phyloP scores from a whole-genome alignment of 2,329 filamentous ascomycete genomes.

The Aureobasidium zeae region DNA sequence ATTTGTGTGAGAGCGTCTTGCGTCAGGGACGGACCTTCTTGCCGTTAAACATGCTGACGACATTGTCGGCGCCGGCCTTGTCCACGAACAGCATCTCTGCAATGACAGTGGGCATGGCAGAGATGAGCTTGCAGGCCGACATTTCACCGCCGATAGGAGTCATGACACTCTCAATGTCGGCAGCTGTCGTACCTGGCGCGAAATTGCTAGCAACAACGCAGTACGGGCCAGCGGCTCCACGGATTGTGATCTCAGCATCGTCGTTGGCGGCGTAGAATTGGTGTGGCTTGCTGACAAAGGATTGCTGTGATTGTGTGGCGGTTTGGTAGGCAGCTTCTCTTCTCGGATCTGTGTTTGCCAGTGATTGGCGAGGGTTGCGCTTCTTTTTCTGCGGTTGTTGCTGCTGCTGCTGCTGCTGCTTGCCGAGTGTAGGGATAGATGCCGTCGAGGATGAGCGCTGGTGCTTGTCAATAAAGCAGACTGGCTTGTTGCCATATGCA shows the following conservation, averaged over 20 bases:
- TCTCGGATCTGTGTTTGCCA: neutral
- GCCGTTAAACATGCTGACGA: slow-evolving; percentile 68
- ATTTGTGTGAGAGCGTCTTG: neutral
- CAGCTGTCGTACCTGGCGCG: slow-evolving; percentile 68
- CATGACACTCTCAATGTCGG: slow-evolving; percentile 76
- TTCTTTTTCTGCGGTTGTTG: slow-evolving; percentile 6
- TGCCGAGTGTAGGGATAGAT: slow-evolving; percentile 4
- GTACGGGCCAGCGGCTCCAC: slow-evolving; percentile 57
- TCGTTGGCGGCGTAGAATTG: neutral
- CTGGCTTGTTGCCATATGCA: neutral
- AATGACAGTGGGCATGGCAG: slow-evolving; percentile 61
- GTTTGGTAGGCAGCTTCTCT: slow-evolving; percentile 7
- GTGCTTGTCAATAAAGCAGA: neutral
- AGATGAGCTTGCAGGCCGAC: slow-evolving; percentile 57
- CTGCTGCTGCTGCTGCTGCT: slow-evolving; percentile 4
- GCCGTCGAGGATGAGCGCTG: slow-evolving; percentile 15
- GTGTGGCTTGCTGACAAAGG: slow-evolving; percentile 15
- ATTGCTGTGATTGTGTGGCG: slow-evolving; percentile 13
- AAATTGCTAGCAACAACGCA: slow-evolving; percentile 73
- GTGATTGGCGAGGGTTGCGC: slow-evolving; percentile 1
- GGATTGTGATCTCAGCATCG: slow-evolving; percentile 54
- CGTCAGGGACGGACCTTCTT: slow-evolving; percentile 52
- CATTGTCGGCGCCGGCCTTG: slow-evolving; percentile 61
- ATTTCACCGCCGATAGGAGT: slow-evolving; percentile 60
- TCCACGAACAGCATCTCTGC: slow-evolving; percentile 68